A percentile compares a stretch with the other conserved stretches of the same genome.
These are phyloP conservation scores for Pseudonitzschia multistriata DNA, from an alignment of 108 stramenopile species.

Conservation along the genomic window DNA sequence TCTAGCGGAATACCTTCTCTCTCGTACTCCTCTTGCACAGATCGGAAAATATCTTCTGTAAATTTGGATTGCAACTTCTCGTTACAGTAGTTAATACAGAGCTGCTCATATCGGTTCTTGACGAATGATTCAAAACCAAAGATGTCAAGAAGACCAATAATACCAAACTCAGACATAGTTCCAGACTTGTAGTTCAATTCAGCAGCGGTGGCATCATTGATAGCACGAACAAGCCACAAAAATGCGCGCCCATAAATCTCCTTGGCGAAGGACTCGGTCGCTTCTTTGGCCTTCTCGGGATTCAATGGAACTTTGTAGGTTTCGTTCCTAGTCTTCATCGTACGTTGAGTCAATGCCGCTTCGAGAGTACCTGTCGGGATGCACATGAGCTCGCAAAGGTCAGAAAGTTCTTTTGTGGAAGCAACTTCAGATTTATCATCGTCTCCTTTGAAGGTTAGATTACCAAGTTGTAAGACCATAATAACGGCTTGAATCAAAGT, in stretches of 20 bases:
- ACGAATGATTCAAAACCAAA: slow-evolving; percentile 97
- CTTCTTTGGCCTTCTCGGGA: slow-evolving; percentile 63
- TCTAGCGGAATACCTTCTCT: slow-evolving; percentile 90
- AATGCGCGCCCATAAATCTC: slow-evolving; percentile 81
- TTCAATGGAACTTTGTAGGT: slow-evolving; percentile 81
- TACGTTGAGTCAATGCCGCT: slow-evolving; percentile 76
- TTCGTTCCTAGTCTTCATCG: slow-evolving; percentile 75
- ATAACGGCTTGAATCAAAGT: slow-evolving; percentile 76
- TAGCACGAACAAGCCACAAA: slow-evolving; percentile 74
- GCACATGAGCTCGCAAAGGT: slow-evolving; percentile 78
- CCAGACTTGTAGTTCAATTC: slow-evolving; percentile 48
- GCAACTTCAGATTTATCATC: slow-evolving; percentile 63
- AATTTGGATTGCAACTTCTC: slow-evolving; percentile 92
- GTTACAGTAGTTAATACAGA: slow-evolving; percentile 94
- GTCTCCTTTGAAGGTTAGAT: slow-evolving; percentile 73
- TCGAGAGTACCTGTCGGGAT: slow-evolving; percentile 49
- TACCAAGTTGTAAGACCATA: slow-evolving; percentile 86
- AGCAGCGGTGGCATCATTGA: slow-evolving; percentile 78
- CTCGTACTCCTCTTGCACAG: slow-evolving; percentile 89
- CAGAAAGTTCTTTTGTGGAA: slow-evolving; percentile 50
- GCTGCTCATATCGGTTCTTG: slow-evolving; percentile 86
- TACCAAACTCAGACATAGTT: slow-evolving; percentile 47
- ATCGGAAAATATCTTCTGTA: slow-evolving; percentile 87
- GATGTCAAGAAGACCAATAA: slow-evolving; percentile 96
- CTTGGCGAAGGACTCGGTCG: slow-evolving; percentile 92